phyloP scores from a whole-genome alignment of 1,284 basidiomycete genomes.

The Marasmius fiardii region DNA sequence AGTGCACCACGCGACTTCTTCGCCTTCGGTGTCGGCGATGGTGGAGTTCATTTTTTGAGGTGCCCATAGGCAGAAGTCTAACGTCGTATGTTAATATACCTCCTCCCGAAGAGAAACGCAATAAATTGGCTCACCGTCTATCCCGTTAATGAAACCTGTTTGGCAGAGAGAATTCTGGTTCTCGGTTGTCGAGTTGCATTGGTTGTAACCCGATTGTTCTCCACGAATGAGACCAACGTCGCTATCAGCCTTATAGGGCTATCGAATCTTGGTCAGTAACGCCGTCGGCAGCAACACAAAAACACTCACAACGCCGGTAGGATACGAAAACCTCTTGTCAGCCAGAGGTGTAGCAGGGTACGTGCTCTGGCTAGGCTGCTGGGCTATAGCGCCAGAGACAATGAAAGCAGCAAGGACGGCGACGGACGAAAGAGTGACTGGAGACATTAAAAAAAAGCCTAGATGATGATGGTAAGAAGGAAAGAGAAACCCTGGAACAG shows the following conservation, averaged over 20 bases:
- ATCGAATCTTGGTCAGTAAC: background rate
- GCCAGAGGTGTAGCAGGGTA: conserved; percentile 13
- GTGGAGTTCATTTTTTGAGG: conserved; percentile 2
- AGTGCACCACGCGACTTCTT: conserved; percentile 63
- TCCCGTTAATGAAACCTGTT: conserved; percentile 3
- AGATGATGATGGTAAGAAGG: background rate
- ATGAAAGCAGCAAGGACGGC: conserved; percentile 2
- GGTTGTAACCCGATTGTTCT: conserved; percentile 1
- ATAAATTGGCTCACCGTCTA: conserved; percentile 11
- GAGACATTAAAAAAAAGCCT: background rate
- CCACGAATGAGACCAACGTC: conserved; percentile 8
- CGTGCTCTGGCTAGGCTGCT: too few relatives aligned
- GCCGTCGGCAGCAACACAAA: background rate
- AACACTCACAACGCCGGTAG: conserved; percentile 9
- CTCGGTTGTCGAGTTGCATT: conserved; percentile 1
- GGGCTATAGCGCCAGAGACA: background rate
- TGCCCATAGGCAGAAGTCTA: conserved; percentile 7
- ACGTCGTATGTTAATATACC: background rate
- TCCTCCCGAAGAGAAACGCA: too few relatives aligned
- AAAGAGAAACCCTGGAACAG: background rate
- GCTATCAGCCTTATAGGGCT: conserved; percentile 13
- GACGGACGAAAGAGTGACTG: conserved; percentile 4
- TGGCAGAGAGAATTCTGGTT: conserved; percentile 3
- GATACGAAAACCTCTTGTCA: conserved; percentile 11
- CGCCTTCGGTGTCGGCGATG: conserved; percentile 6